phyloP scores from a whole-genome alignment of 192 early-diverging fungal species.

The Coemansia umbellata region DNA sequence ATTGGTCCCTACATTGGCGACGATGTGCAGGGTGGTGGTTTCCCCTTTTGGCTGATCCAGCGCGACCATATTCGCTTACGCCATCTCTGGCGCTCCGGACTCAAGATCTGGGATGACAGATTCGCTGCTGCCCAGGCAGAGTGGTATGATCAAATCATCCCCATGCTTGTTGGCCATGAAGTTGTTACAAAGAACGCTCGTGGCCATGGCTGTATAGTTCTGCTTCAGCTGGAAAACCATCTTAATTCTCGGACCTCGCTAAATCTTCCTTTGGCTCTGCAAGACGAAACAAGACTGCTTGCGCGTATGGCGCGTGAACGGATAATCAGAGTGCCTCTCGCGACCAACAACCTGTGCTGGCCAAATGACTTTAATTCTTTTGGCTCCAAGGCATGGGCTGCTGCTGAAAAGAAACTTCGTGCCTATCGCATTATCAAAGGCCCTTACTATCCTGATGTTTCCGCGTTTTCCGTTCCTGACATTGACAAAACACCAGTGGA shows the following conservation, averaged over 20 bases:
- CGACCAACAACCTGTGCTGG: constrained; percentile 68
- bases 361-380: constrained; percentile 31
- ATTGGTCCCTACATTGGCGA: constrained; percentile 81
- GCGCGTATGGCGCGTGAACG: constrained; percentile 72
- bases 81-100: constrained; percentile 62
- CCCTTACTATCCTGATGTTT: constrained; percentile 25
- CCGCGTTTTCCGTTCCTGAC: constrained; percentile 31
- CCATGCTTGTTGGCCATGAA: constrained; percentile 75
- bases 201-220: constrained; percentile 66
- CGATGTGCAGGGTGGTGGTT: constrained; percentile 72
- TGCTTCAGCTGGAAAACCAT: constrained; percentile 82
- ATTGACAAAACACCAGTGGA: constrained; percentile 18
- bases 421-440: constrained; percentile 25
- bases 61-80: constrained; percentile 69
- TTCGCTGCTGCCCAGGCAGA: constrained; percentile 69
- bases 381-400: constrained; percentile 14
- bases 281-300: constrained; percentile 78
- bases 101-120: constrained; percentile 64
- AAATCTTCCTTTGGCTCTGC: constrained; percentile 65
- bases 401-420: constrained; percentile 24
- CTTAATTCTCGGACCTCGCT: constrained; percentile 56
- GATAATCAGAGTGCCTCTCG: constrained; percentile 75
- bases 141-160: constrained; percentile 71
- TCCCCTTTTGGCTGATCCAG: constrained; percentile 74
- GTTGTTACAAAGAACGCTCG: constrained; percentile 57